phyloP scores from a whole-genome alignment of 2,329 filamentous ascomycete genomes.

The Alternaria hordeiaustralica region DNA sequence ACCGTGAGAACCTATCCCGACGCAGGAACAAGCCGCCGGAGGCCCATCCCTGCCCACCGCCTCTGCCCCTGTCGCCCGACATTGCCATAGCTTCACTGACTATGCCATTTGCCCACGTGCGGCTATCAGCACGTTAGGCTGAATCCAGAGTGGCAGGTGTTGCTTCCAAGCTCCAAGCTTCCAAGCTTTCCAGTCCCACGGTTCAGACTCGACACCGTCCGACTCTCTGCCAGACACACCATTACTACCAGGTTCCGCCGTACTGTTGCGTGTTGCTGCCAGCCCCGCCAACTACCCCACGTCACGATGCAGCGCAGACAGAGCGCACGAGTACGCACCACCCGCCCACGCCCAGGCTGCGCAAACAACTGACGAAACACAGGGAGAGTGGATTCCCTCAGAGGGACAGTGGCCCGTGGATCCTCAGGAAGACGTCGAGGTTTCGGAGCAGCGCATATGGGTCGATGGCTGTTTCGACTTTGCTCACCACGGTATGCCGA shows the following conservation, averaged over 20 bases:
- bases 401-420: slow-evolving; percentile 68
- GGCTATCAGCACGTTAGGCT: not conserved
- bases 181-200: not conserved
- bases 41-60: not conserved
- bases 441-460: slow-evolving; percentile 82
- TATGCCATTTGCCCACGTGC: not conserved
- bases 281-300: slow-evolving; percentile 10
- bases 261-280: not conserved
- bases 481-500: slow-evolving; percentile 81
- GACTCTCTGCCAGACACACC: not conserved
- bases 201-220: not conserved
- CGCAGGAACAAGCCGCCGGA: slow-evolving; percentile 19
- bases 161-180: not conserved
- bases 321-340: slow-evolving; percentile 41
- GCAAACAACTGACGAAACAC: slow-evolving; percentile 3
- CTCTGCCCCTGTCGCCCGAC: not conserved
- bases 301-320: slow-evolving; percentile 43
- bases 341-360: not conserved
- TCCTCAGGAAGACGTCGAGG: slow-evolving; percentile 65
- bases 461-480: slow-evolving; percentile 99
- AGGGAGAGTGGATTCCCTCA: slow-evolving; percentile 56
- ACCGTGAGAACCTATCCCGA: slow-evolving; percentile 12
- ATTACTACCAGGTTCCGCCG: too few relatives aligned
- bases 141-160: not conserved
- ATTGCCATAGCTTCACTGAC: not conserved